Percentiles rank a stretch among this genome's conserved stretches.
Evolutionary conservation across 169 alveolate species (phyloP).

Genomic region (Eimeria nieschulzi): DNA sequence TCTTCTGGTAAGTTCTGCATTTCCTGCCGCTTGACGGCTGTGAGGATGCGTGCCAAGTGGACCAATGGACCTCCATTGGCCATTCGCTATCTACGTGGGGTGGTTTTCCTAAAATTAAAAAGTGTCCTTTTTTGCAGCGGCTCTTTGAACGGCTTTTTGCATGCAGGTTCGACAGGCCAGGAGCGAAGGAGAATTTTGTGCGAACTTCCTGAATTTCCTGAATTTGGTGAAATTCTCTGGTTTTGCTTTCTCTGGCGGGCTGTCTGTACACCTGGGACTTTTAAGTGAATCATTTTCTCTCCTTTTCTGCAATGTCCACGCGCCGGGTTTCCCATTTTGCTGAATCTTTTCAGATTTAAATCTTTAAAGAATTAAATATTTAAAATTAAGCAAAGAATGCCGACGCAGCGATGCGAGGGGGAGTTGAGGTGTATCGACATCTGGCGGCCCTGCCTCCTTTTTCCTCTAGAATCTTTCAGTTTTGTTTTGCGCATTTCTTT

Average conservation of each 20-base stretch:
- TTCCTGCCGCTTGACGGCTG: background rate
- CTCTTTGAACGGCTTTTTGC: background rate
- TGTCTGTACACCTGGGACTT: too few relatives aligned
- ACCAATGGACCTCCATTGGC: background rate
- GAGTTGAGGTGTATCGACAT: too few relatives aligned
- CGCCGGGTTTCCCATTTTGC: background rate
- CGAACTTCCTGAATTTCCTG: background rate
- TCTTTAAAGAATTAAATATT: too few relatives aligned
- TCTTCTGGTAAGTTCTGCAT: constrained; percentile 79
- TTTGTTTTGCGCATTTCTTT: too few relatives aligned
- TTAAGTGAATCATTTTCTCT: too few relatives aligned
- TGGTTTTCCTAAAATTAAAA: background rate
- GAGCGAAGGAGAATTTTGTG: background rate
- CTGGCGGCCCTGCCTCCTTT: too few relatives aligned
- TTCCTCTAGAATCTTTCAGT: too few relatives aligned
- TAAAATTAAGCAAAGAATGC: too few relatives aligned
- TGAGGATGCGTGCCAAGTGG: background rate
- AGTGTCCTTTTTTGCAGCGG: background rate
- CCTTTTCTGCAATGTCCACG: background rate
- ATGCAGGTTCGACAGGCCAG: constrained; percentile 43
- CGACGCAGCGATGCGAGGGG: too few relatives aligned
- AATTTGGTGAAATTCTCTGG: background rate
- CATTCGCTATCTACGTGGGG: too few relatives aligned
- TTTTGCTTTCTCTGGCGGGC: too few relatives aligned
- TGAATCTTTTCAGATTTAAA: too few relatives aligned